Evolutionary conservation across 1,139 yeast species (phyloP).

Genomic region (Yueomyces sp.): DNA sequence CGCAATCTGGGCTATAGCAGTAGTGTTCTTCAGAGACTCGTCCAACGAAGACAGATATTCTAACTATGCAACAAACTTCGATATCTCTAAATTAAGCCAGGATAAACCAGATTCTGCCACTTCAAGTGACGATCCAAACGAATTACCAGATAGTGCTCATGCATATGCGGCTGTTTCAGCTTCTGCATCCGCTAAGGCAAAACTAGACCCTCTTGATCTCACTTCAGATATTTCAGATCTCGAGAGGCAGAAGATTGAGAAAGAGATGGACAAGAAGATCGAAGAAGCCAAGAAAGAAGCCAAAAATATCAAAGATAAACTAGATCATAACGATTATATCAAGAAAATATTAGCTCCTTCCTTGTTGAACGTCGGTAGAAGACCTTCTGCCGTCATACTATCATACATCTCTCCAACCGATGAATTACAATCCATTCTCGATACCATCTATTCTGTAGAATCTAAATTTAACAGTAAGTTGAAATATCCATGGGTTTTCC

Average conservation of each 20-base stretch:
- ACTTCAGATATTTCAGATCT: neutral
- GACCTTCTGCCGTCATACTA: slow-evolving; percentile 42
- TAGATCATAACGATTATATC: slow-evolving; percentile 3
- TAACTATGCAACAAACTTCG: too few species aligned
- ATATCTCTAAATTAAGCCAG: too few species aligned
- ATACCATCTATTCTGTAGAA: slow-evolving; percentile 44
- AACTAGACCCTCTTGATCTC: too few species aligned
- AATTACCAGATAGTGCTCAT: too few species aligned
- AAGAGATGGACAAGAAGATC: slow-evolving; percentile 1
- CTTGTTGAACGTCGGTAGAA: slow-evolving; percentile 7
- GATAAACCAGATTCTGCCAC: too few species aligned
- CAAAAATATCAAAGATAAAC: slow-evolving; percentile 1
- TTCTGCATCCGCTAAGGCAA: too few species aligned
- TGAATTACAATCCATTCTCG: slow-evolving; percentile 45
- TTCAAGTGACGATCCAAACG: too few species aligned
- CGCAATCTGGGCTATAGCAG: too few species aligned
- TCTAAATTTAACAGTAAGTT: slow-evolving; percentile 53
- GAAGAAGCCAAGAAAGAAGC: slow-evolving; percentile 3
- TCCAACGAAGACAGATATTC: too few species aligned
- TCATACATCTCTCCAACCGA: slow-evolving; percentile 46
- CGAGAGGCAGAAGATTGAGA: slow-evolving; percentile 1
- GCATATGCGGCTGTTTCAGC: too few species aligned
- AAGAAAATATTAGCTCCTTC: slow-evolving; percentile 5
- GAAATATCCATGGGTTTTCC: slow-evolving; percentile 67
- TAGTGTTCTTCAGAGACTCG: too few species aligned